These are phyloP conservation scores for Aspergillus egyptiacus DNA, from an alignment of 495 filamentous ascomycete species.

Conservation along the genomic window DNA sequence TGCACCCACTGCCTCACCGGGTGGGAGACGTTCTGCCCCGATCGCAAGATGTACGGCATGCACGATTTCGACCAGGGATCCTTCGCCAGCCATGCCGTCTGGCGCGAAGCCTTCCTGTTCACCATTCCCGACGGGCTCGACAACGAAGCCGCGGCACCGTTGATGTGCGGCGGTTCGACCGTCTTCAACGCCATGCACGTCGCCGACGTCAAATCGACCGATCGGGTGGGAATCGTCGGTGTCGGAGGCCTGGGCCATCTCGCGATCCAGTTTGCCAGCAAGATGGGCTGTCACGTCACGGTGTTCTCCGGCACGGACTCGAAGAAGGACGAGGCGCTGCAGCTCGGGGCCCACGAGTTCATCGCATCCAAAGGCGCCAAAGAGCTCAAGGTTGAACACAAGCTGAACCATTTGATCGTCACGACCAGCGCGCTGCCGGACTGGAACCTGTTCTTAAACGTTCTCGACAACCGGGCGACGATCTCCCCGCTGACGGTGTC, in stretches of 20 bases:
- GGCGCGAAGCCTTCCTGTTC: conserved; percentile 50
- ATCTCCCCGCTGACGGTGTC: conserved; percentile 43
- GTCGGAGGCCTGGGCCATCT: conserved; percentile 59
- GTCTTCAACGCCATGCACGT: conserved; percentile 45
- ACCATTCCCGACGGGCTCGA: conserved; percentile 45
- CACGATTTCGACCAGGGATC: conserved; percentile 51
- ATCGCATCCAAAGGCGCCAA: conserved; percentile 39
- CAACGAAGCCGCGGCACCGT: conserved; percentile 44
- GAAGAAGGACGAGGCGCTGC: conserved; percentile 53
- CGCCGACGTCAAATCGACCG: conserved; percentile 37
- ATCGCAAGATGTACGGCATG: conserved; percentile 45
- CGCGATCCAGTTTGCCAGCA: conserved; percentile 57
- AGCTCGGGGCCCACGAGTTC: conserved; percentile 47
- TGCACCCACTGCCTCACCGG: conserved; percentile 52
- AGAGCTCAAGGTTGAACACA: conserved; percentile 28
- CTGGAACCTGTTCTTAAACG: conserved; percentile 30
- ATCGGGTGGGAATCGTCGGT: conserved; percentile 56
- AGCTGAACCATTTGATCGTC: conserved; percentile 42
- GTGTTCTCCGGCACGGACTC: conserved; percentile 52
- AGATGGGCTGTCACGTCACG: conserved; percentile 58
- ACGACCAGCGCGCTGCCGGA: conserved; percentile 42
- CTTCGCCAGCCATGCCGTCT: conserved; percentile 49
- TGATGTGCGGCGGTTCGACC: conserved; percentile 53
- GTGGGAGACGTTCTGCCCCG: conserved; percentile 46
- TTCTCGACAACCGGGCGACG: conserved; percentile 38